Conservation (phyloP, 306 rosid genomes). For the Cucurbita argyrosperma region DNA sequence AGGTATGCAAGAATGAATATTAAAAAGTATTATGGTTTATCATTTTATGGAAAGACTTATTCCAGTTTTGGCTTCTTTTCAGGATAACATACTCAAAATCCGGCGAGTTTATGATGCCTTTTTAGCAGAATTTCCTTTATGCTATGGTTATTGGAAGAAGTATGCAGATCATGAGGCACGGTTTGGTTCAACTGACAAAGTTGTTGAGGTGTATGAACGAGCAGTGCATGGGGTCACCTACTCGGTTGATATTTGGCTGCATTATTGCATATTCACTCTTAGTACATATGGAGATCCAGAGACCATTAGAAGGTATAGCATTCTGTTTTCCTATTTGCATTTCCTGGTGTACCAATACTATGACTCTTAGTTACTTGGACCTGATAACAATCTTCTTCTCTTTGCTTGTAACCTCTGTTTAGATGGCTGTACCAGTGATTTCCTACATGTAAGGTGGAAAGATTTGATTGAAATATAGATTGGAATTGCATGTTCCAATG, state of each 20-base stretch:
- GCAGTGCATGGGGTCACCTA: constrained; percentile 97
- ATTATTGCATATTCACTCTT: constrained; percentile 86
- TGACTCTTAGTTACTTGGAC: constrained; percentile 21
- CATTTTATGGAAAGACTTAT: background rate
- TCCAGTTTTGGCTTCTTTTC: constrained; percentile 15
- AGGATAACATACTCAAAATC: constrained; percentile 72
- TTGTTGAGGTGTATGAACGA: constrained; percentile 88
- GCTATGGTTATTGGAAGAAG: constrained; percentile 99
- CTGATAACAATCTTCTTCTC: constrained; percentile 29
- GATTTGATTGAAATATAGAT: constrained; percentile 64
- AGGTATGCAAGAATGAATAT: constrained; percentile 30
- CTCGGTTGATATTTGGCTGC: constrained; percentile 99
- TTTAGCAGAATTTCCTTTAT: constrained; percentile 85
- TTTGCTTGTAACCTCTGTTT: constrained; percentile 55
- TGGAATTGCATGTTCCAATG: constrained; percentile 38
- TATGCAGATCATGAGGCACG: constrained; percentile 97
- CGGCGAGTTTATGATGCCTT: constrained; percentile 88
- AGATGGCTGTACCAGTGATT: constrained; percentile 73
- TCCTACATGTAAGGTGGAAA: constrained; percentile 66
- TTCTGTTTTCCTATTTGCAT: constrained; percentile 12
- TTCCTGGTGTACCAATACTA: background rate
- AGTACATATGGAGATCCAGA: constrained; percentile 91
- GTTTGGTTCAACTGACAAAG: constrained; percentile 70
- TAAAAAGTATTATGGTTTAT: background rate
- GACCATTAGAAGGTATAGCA: constrained; percentile 77